These are phyloP conservation scores for Halophytophthora batemanensis DNA, from an alignment of 352 stramenopile species.

Conservation along the genomic window DNA sequence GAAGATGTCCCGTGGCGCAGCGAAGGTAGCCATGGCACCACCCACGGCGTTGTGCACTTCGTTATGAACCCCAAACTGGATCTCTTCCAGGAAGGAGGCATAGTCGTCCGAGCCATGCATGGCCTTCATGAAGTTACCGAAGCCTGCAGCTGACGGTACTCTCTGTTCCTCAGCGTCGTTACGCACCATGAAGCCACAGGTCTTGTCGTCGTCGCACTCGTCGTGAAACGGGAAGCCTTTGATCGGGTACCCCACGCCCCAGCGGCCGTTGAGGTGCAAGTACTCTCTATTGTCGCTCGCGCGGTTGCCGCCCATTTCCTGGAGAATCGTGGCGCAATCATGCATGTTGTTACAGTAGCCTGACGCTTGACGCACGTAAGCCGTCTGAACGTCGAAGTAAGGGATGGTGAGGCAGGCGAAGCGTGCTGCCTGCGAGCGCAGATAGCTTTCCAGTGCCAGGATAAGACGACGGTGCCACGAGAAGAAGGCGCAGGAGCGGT, in stretches of 20 bases:
- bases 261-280: conserved; percentile 24
- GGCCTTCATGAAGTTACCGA: conserved; percentile 34
- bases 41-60: conserved; percentile 49
- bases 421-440: conserved; percentile 39
- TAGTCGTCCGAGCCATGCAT: conserved; percentile 42
- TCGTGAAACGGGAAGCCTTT: conserved; percentile 21
- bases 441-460: conserved; percentile 48
- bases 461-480: conserved; percentile 58
- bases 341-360: conserved; percentile 41
- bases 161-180: conserved; percentile 23
- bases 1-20: conserved; percentile 41
- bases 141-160: conserved; percentile 36
- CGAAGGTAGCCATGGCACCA: conserved; percentile 40
- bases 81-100: conserved; percentile 41
- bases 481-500: conserved; percentile 51
- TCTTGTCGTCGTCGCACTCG: conserved; percentile 35
- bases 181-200: conserved; percentile 28
- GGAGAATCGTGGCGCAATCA: conserved; percentile 49
- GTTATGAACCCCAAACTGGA: conserved; percentile 55
- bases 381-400: conserved; percentile 64
- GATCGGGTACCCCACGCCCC: conserved; percentile 19
- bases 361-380: conserved; percentile 37
- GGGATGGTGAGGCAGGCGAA: conserved; percentile 57
- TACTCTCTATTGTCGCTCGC: conserved; percentile 4
- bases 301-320: conserved; percentile 33